Base-by-base conservation (phyloP, 257 asterid species). In the Datura wrightii region DNA sequence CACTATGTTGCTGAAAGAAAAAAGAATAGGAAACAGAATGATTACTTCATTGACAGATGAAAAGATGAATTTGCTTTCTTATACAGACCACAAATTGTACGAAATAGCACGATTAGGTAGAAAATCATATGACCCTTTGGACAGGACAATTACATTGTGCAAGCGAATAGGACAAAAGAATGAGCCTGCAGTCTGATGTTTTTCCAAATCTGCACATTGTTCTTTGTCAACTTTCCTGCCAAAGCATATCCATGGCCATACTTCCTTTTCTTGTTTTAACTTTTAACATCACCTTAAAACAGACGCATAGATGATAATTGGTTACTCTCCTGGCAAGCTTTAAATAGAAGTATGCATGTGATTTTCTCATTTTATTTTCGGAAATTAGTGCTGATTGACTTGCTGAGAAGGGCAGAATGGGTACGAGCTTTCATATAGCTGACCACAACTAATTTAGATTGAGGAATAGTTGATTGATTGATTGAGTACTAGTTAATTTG, bases 381-480 rank as follows among this genome's bases (percentile, higher is more conserved):
- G 79, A 70, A 41, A 4, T 10, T 8, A 69, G 31, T 41, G 54
- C 36, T 70, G 79, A 41, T 70, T 41, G 54, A 60, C 37, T 8
- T 60, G 39, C 37, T 60, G 37, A 60, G 15, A n/a, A 3, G 39
- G 16, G 63, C 63, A 6, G 31, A 56, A 56, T 56, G 63, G 31
- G 10, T 56, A 19, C 15, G 15, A 60, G 15, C 67, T 69, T 69
- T 69, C 79, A 41, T 69, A 69, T 41, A 8, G 31, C 79, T 3
- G 3, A 69, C 54, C 54, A 8, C 14, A 69, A 69, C 53, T 16
- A 18, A 2, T 41, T 41, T 41, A 70, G 36, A 41, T 15, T 70
- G 19, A 69, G 34, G 78, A 69, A 70, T 41, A 70, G 54, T 70
- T 70, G 54, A 70, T 70, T 70, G 79, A 16, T 70, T 70, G 79